phyloP scores from a whole-genome alignment of 768 basidiomycete genomes.

The Leccinum uliginosum region DNA sequence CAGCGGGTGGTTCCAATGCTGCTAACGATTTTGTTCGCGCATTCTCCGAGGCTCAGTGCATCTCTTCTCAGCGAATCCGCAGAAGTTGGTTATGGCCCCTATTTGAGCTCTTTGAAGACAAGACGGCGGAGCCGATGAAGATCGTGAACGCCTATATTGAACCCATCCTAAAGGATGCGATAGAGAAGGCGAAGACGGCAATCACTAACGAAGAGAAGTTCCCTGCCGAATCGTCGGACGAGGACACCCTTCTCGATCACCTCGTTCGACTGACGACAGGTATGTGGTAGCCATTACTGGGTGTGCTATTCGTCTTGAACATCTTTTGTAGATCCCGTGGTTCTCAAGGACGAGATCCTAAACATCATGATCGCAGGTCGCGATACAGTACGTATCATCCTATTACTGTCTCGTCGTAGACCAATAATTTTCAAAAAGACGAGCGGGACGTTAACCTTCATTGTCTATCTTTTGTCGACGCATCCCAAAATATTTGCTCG shows the following conservation, averaged over 20 bases:
- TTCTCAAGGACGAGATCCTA: conserved; percentile 31
- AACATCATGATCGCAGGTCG: conserved; percentile 35
- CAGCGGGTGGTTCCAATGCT: conserved; percentile 23
- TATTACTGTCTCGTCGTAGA: background rate
- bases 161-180: conserved; percentile 40
- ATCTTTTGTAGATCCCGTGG: conserved; percentile 18
- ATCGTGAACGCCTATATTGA: conserved; percentile 50
- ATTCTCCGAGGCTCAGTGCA: conserved; percentile 44
- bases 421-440: conserved; percentile 32
- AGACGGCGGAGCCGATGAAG: conserved; percentile 45
- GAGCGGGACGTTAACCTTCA: conserved; percentile 32
- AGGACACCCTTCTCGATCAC: conserved; percentile 52
- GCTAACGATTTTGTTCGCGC: conserved; percentile 46
- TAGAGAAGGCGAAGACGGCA: conserved; percentile 36
- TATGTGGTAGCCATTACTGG: conserved; percentile 18
- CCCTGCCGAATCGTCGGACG: conserved; percentile 33
- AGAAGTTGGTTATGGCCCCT: conserved; percentile 53
- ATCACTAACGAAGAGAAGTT: conserved; percentile 17
- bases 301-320: conserved; percentile 14
- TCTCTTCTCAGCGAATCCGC: conserved; percentile 40
- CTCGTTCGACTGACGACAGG: conserved; percentile 47
- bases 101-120: conserved; percentile 45
- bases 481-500: conserved; percentile 44
- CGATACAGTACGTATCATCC: conserved; percentile 17
- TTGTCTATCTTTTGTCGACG: conserved; percentile 44